A percentile compares a stretch with the other conserved stretches of the same genome.
Evolutionary conservation across 192 early-diverging fungal genomes (phyloP).

Genomic region (Coemansia reversa): DNA sequence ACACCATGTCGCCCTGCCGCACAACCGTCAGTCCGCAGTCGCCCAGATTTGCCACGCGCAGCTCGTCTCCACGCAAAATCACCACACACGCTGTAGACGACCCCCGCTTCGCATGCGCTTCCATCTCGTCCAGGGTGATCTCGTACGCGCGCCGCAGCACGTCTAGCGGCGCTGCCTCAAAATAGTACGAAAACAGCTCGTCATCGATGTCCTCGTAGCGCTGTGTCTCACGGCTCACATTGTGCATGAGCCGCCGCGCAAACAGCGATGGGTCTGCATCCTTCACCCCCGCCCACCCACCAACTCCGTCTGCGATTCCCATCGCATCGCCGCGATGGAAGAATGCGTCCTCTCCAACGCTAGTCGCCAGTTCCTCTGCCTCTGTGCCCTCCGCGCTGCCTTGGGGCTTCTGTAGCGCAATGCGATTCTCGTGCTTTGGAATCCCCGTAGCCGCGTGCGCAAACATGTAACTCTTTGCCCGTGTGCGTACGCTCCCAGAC

Average conservation of each 20-base stretch:
- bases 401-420: conserved; percentile 18
- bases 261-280: conserved; percentile 89
- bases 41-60: conserved; percentile 92
- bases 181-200: conserved; percentile 75
- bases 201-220: conserved; percentile 82
- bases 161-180: conserved; percentile 76
- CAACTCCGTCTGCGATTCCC: conserved; percentile 94
- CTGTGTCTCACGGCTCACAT: conserved; percentile 77
- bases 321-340: conserved; percentile 83
- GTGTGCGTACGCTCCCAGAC: conserved; percentile 7
- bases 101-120: conserved; percentile 70
- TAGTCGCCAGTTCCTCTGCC: conserved; percentile 61
- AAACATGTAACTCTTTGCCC: conserved; percentile 58
- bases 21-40: conserved; percentile 92
- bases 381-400: background rate
- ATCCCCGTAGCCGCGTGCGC: conserved; percentile 60
- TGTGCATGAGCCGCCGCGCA: conserved; percentile 93
- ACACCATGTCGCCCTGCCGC: conserved; percentile 82
- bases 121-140: conserved; percentile 68
- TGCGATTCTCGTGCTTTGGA: conserved; percentile 52
- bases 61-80: conserved; percentile 85
- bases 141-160: conserved; percentile 80
- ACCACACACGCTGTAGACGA: conserved; percentile 89
- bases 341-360: conserved; percentile 93
- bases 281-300: conserved; percentile 82